phyloP scores from a whole-genome alignment of 176 grass and related monocot genomes.

The Dactylis glomerata region DNA sequence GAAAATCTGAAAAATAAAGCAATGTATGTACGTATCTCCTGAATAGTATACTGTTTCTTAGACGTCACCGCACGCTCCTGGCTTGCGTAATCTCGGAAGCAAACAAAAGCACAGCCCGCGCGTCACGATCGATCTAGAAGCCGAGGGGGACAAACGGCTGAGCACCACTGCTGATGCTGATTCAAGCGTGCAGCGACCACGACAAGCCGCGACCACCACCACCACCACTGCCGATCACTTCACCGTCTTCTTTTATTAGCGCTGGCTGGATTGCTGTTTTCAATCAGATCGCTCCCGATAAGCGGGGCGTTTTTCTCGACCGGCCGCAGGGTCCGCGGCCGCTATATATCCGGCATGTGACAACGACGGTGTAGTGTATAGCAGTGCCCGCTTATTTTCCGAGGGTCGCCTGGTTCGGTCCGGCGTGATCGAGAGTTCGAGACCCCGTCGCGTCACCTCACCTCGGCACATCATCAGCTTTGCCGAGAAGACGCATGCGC shows the following conservation, averaged over 20 bases:
- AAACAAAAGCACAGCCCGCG: background rate
- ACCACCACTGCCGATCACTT: background rate
- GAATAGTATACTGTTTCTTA: background rate
- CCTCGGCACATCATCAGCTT: too few species aligned
- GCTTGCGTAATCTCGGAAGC: background rate
- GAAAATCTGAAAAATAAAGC: too few species aligned
- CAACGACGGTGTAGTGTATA: too few species aligned
- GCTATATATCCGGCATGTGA: too few species aligned
- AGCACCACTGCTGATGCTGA: background rate
- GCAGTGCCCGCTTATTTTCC: too few species aligned
- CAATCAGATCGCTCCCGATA: background rate
- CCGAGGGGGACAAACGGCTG: background rate
- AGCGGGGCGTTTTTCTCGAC: background rate
- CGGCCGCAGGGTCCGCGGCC: background rate
- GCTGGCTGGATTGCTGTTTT: constrained; percentile 1
- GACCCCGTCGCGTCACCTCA: too few species aligned
- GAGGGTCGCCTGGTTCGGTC: too few species aligned
- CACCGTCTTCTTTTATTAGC: background rate
- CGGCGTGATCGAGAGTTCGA: too few species aligned
- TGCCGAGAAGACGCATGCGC: too few species aligned
- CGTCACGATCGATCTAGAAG: background rate
- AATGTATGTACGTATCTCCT: too few species aligned
- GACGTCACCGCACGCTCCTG: background rate
- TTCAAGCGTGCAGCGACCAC: background rate
- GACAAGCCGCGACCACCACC: background rate